These are phyloP conservation scores for Solanum ossicruentum DNA, from an alignment of 257 asterid species.

Conservation along the genomic window DNA sequence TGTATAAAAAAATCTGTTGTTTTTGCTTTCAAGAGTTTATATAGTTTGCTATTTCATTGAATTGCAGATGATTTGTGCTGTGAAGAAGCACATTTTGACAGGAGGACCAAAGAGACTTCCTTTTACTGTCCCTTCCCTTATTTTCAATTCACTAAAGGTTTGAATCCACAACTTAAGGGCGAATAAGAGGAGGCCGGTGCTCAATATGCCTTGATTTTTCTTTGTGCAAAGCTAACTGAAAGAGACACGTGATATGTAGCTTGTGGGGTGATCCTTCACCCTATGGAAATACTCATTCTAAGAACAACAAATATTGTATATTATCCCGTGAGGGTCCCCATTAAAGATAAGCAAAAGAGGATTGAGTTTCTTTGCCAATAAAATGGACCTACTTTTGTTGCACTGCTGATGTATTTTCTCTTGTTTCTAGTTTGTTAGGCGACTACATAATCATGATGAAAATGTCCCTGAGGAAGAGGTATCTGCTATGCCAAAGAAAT, in stretches of 20 bases:
- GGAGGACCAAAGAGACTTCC: conserved; percentile 96
- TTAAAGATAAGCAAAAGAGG: not conserved
- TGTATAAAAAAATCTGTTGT: not conserved
- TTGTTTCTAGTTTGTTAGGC: conserved; percentile 63
- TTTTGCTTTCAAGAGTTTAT: not conserved
- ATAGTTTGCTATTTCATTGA: conserved; percentile 3
- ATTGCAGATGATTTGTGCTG: conserved; percentile 62
- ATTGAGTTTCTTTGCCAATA: not conserved
- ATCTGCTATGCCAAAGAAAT: conserved; percentile 63
- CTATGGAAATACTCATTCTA: not conserved
- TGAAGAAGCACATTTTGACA: conserved; percentile 77
- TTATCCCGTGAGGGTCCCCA: not conserved
- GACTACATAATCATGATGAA: conserved; percentile 57
- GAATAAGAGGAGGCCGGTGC: not conserved
- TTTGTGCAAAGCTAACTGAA: not conserved
- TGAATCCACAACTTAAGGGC: not conserved
- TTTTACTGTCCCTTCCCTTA: conserved; percentile 78
- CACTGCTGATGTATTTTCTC: not conserved
- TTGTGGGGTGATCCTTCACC: not conserved
- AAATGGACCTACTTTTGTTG: not conserved
- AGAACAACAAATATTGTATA: not conserved
- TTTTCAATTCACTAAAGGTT: conserved; percentile 83
- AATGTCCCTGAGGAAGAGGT: conserved; percentile 57
- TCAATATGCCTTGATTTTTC: not conserved
- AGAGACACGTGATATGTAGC: not conserved